A percentile compares a stretch with the other conserved stretches of the same genome.
phyloP scores from a whole-genome alignment of 805 yeast genomes.

The Yarrowia sp. region DNA sequence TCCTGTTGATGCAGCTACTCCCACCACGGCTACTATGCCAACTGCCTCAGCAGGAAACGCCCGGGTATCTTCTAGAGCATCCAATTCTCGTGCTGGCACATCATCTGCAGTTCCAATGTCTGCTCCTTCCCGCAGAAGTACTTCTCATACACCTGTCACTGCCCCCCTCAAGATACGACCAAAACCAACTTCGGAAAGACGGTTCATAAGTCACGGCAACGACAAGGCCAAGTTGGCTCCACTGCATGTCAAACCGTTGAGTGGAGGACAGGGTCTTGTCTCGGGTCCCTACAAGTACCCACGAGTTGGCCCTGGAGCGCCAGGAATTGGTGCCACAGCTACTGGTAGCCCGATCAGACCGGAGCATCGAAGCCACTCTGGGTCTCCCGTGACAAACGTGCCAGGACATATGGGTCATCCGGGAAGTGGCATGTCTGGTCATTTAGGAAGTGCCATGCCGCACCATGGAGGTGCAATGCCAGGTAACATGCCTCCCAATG shows the following conservation, averaged over 20 bases:
- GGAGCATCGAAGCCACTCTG: background rate
- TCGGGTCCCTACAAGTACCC: conserved; percentile 19
- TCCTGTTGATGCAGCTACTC: background rate
- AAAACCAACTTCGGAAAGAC: background rate
- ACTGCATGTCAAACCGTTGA: conserved; percentile 11
- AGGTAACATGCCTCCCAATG: background rate
- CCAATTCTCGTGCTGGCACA: background rate
- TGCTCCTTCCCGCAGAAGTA: background rate
- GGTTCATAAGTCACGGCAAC: conserved; percentile 21
- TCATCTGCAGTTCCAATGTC: background rate
- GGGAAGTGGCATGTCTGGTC: background rate
- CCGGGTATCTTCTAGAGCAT: background rate
- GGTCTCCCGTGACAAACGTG: background rate
- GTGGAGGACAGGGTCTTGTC: background rate
- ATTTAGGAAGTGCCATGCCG: background rate
- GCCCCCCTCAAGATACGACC: background rate
- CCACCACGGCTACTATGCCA: background rate
- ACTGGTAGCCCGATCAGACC: background rate
- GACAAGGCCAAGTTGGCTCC: conserved; percentile 8
- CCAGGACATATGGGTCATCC: background rate
- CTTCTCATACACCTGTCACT: background rate
- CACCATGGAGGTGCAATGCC: background rate
- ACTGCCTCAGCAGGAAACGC: background rate
- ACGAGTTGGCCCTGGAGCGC: background rate
- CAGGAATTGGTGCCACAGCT: background rate